Evolutionary conservation across 2,329 filamentous ascomycete genomes (phyloP).

Genomic region (Botrytis hyacinthi): DNA sequence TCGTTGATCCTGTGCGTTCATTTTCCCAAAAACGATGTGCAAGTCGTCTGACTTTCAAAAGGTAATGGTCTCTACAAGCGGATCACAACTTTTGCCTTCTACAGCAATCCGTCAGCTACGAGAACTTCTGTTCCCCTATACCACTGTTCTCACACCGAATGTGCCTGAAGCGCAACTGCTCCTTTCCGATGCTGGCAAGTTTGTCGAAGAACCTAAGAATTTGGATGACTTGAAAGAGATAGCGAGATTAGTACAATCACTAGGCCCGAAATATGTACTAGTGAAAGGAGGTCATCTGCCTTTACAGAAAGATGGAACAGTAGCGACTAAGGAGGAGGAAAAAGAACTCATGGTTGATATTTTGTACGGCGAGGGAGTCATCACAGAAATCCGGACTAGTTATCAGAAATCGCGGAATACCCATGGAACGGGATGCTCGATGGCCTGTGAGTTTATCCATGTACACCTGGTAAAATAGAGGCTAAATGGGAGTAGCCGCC

Average conservation of each 20-base stretch:
- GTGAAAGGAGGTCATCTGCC: constrained; percentile 92
- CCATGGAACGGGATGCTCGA: constrained; percentile 90
- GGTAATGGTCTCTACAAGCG: constrained; percentile 93
- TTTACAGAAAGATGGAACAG: constrained; percentile 60
- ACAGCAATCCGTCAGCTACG: constrained; percentile 62
- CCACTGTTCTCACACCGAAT: constrained; percentile 74
- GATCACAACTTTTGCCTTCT: constrained; percentile 63
- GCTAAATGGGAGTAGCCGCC: constrained; percentile 49
- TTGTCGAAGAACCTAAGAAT: constrained; percentile 48
- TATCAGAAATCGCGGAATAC: constrained; percentile 77
- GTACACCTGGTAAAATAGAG: neutral
- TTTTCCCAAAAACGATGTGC: neutral
- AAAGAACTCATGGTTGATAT: constrained; percentile 72
- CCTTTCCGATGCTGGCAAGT: constrained; percentile 51
- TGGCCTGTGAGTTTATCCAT: constrained; percentile 67
- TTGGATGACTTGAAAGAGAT: constrained; percentile 67
- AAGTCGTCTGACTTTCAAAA: constrained; percentile 40
- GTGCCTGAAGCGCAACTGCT: constrained; percentile 71
- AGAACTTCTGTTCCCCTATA: constrained; percentile 58
- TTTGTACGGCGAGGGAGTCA: constrained; percentile 60
- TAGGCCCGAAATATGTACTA: constrained; percentile 78
- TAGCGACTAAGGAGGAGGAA: constrained; percentile 58
- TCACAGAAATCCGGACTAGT: constrained; percentile 63
- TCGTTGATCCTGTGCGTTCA: constrained; percentile 69
- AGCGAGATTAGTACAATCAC: constrained; percentile 60